Conservation (phyloP, 1,284 basidiomycete genomes). For the Cryptococcus maquisensis region DNA sequence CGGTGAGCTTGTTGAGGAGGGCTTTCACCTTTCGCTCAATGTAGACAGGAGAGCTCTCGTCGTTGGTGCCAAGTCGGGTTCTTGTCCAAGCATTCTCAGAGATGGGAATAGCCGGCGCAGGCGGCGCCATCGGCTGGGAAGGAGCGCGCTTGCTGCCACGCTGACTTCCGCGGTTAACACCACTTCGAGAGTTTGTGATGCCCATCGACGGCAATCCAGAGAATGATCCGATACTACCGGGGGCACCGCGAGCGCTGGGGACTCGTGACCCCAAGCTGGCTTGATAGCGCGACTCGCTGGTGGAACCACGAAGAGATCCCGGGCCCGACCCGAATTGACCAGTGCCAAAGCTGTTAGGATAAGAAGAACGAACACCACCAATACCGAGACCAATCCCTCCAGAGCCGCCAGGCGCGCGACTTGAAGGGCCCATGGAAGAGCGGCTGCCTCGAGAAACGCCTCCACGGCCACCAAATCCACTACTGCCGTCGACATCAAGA, state of each 20-base stretch:
- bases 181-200: conserved; percentile 22
- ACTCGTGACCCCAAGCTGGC: conserved; percentile 62
- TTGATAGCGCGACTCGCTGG: conserved; percentile 68
- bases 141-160: conserved; percentile 41
- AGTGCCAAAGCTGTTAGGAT: conserved; percentile 59
- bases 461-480: conserved; percentile 53
- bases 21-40: conserved; percentile 92
- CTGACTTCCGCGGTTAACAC: conserved; percentile 37
- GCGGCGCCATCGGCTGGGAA: conserved; percentile 27
- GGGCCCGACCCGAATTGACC: conserved; percentile 64
- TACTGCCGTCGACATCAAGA: conserved; percentile 67
- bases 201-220: conserved; percentile 29
- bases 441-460: conserved; percentile 28
- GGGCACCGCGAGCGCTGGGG: conserved; percentile 60
- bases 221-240: conserved; percentile 20
- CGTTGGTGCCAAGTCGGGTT: conserved; percentile 46
- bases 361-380: conserved; percentile 48
- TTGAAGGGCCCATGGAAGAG: conserved; percentile 53
- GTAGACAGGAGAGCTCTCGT: conserved; percentile 68
- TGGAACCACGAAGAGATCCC: conserved; percentile 49
- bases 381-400: conserved; percentile 31
- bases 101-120: conserved; percentile 64
- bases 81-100: conserved; percentile 78
- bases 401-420: conserved; percentile 45
- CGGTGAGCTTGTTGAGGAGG: conserved; percentile 92